phyloP scores from a whole-genome alignment of 2,329 filamentous ascomycete species.

The Endocalyx cinctus region DNA sequence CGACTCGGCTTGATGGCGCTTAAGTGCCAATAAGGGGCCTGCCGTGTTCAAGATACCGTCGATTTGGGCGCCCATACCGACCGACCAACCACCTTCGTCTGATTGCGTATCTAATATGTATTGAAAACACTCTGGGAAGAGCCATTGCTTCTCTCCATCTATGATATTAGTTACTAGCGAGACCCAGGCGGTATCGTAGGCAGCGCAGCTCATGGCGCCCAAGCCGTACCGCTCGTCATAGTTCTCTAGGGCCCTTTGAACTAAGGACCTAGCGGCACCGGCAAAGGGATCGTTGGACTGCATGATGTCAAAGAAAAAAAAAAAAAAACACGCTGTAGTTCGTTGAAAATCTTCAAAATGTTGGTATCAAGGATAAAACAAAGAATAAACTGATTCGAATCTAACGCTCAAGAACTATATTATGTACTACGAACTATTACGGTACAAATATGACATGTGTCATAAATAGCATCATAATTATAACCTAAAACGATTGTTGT shows the following conservation, averaged over 20 bases:
- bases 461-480: too few species aligned
- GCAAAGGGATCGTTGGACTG: conserved; percentile 9
- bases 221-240: conserved; percentile 6
- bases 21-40: conserved; percentile 27
- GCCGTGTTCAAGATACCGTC: conserved; percentile 31
- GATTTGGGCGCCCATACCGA: conserved; percentile 18
- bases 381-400: too few species aligned
- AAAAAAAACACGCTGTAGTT: too few species aligned
- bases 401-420: too few species aligned
- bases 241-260: conserved; percentile 11
- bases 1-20: conserved; percentile 13
- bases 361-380: too few species aligned
- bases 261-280: conserved; percentile 13
- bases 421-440: too few species aligned
- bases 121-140: conserved; percentile 28
- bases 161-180: conserved; percentile 20
- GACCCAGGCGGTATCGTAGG: conserved; percentile 33
- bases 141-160: conserved; percentile 16
- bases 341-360: too few species aligned
- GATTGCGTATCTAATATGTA: conserved; percentile 23
- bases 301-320: conserved; percentile 7
- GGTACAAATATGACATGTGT: too few species aligned
- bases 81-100: conserved; percentile 22
- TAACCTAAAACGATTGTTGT: too few species aligned
- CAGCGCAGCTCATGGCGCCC: conserved; percentile 21